Base-by-base conservation (phyloP, 805 yeast species). In the Blastobotrys attinorum region DNA sequence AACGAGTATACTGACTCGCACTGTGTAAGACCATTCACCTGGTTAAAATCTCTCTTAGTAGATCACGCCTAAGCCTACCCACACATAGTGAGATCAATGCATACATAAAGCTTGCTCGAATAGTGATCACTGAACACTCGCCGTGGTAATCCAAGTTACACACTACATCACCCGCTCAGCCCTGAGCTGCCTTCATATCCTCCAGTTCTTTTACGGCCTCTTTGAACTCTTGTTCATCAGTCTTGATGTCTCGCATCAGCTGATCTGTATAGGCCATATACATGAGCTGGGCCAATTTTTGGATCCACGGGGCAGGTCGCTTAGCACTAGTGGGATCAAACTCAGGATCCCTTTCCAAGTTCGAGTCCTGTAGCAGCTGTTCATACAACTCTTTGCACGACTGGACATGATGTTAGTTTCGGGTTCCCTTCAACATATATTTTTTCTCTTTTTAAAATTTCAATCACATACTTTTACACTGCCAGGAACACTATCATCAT, bases 161-260 rank as follows among this genome's bases (percentile, higher is more conserved):
- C n/a, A n/a, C n/a, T n/a, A n/a, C n/a, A n/a, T n/a, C n/a, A n/a
- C n/a, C n/a, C n/a, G n/a, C n/a, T n/a, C n/a, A n/a, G n/a, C n/a
- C n/a, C n/a, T n/a, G n/a, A n/a, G n/a, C 29, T 7, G 29, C 29
- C 33, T 52, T 42, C 17, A 51, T 44, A 21, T 37, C 41, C 22
- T 55, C 51, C 11, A 51, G 43, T 43, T 50, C 45, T 15, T 44
- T 42, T 33, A 33, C 45, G 8, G 42, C 50, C 22, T 39, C 18
- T 18, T 44, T 46, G 31, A 64, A 62, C 25, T 51, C 54, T 21
- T 38, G 40, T 20, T 54, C 59, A 39, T 54, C 60, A 6, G 37
- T 31, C 13, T 54, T 50, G 31, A 58, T 51, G 22, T 49, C 40
- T 15, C 39, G 41, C n/a, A 45, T 17, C 32, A 61, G 44, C 41